Percentiles rank a stretch among this genome's conserved stretches.
Conservation (phyloP, 495 filamentous ascomycete genomes). For the Talaromyces trachyspermus region DNA sequence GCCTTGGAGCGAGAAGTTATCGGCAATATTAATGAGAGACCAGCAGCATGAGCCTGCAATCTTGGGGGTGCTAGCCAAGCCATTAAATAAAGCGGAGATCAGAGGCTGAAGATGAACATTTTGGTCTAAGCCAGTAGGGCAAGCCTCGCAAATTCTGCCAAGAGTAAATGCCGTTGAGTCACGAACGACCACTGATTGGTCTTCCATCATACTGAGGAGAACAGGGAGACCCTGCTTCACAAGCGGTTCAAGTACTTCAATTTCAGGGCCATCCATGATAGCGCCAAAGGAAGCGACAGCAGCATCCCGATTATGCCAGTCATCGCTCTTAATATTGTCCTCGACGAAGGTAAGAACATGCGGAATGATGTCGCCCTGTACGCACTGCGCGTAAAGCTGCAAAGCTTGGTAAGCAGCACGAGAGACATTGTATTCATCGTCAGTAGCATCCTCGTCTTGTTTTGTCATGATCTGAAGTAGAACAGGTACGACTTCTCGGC, state of each 20-base stretch:
- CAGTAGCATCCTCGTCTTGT: constrained; percentile 92
- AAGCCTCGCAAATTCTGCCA: constrained; percentile 88
- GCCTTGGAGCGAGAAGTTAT: constrained; percentile 80
- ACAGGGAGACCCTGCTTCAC: constrained; percentile 91
- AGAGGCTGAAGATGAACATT: constrained; percentile 71
- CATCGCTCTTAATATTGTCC: constrained; percentile 75
- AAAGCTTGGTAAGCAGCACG: constrained; percentile 95
- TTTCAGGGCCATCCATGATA: constrained; percentile 97
- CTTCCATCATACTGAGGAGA: constrained; percentile 93
- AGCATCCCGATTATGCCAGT: constrained; percentile 91
- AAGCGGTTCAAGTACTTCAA: constrained; percentile 77
- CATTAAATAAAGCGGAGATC: constrained; percentile 82
- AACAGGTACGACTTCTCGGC: constrained; percentile 86
- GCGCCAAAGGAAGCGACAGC: constrained; percentile 97
- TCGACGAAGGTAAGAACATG: constrained; percentile 88
- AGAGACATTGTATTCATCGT: constrained; percentile 95
- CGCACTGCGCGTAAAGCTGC: constrained; percentile 88
- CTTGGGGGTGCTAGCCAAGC: constrained; percentile 84
- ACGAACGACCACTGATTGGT: constrained; percentile 77
- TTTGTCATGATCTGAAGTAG: constrained; percentile 82
- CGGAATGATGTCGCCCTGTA: constrained; percentile 68
- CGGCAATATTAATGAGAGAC: constrained; percentile 97
- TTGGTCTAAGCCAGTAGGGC: constrained; percentile 82
- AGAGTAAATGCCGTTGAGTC: constrained; percentile 97
- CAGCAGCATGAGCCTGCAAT: constrained; percentile 98